These are phyloP conservation scores for Fomitopsis schrenkii DNA, from an alignment of 1,284 basidiomycete species.

Conservation along the genomic window DNA sequence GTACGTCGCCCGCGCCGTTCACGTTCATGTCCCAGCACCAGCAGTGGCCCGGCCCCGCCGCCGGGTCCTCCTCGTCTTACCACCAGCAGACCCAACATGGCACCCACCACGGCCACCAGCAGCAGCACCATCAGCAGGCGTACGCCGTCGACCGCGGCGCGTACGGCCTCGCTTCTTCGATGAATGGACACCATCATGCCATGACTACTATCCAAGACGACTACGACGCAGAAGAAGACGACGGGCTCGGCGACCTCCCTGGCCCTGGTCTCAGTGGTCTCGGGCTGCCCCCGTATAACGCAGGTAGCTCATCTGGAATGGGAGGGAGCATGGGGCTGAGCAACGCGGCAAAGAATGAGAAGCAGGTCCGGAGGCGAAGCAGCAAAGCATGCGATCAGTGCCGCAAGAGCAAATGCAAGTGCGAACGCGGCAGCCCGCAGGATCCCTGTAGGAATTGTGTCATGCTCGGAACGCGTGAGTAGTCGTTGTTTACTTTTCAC, in stretches of 20 bases:
- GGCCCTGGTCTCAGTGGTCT: conserved; percentile 16
- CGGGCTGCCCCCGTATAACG: conserved; percentile 16
- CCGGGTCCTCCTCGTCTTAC: conserved; percentile 17
- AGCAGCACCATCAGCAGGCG: conserved; percentile 18
- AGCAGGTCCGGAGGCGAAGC: conserved; percentile 55
- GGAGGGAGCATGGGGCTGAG: conserved; percentile 8
- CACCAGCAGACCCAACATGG: conserved; percentile 2
- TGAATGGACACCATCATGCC: conserved; percentile 19
- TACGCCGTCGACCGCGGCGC: conserved; percentile 22
- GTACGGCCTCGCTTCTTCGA: conserved; percentile 16
- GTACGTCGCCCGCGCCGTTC: conserved; percentile 20
- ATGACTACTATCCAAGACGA: conserved; percentile 26
- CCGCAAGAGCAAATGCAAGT: conserved; percentile 77
- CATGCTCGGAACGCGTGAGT: conserved; percentile 65
- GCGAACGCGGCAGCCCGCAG: conserved; percentile 51
- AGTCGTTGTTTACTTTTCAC: conserved; percentile 7
- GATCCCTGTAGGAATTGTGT: conserved; percentile 71
- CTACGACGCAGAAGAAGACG: conserved; percentile 34
- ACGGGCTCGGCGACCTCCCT: conserved; percentile 29
- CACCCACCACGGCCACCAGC: neutral
- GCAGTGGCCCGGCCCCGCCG: conserved; percentile 16
- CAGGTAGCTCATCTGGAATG: neutral
- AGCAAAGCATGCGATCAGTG: conserved; percentile 84
- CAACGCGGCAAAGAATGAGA: conserved; percentile 34
- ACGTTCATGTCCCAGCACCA: conserved; percentile 30